Evolutionary conservation across 306 rosid species (phyloP), one percentile per base, ranked within the genome.

Genomic region (Phaseolus lunatus): DNA sequence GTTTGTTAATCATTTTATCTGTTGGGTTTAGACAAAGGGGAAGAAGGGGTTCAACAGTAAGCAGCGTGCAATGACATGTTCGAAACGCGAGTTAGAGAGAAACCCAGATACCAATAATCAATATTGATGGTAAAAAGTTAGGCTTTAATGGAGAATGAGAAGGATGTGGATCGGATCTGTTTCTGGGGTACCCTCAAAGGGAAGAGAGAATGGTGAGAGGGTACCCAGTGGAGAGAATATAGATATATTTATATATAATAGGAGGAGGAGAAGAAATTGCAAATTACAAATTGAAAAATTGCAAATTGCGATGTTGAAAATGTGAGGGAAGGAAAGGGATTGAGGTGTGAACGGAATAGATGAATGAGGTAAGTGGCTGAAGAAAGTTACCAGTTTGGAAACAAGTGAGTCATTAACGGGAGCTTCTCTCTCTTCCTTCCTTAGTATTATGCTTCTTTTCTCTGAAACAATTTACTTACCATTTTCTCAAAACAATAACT

Each of bases 1-100:
- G 89, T 82, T 70, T 94, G 88, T 74, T 90, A 76, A 94, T 90
- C 97, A 89, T 76, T 76, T 2, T 56, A 7, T 1, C 19, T 41
- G 44, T 49, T 35, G 12, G 45, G 52, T 16, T 52, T 52, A 45
- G 64, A 48, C 5, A 62, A 75, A 59, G 5, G 20, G 64, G 37
- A 11, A 39, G 1, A 5, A 19, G n/a, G 33, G 6, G 43, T 53
- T 50, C 39, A 27, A 37, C 39, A 58, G 11, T 7, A 22, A 31
- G 24, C 43, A 59, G 12, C 7, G 67, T 13, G 8, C 1, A 9
- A 35, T 9, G 5, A 9, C 68, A 62, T 62, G 19, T 16, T 29
- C 43, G 20, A 16, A 61, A 15, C 37, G 13, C 13, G 22, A 53
- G 47, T 53, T 67, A 15, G 76, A 67, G 41, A 5, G 1, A 8